phyloP scores from a whole-genome alignment of 257 asterid genomes.

The Capsicum baccatum region DNA sequence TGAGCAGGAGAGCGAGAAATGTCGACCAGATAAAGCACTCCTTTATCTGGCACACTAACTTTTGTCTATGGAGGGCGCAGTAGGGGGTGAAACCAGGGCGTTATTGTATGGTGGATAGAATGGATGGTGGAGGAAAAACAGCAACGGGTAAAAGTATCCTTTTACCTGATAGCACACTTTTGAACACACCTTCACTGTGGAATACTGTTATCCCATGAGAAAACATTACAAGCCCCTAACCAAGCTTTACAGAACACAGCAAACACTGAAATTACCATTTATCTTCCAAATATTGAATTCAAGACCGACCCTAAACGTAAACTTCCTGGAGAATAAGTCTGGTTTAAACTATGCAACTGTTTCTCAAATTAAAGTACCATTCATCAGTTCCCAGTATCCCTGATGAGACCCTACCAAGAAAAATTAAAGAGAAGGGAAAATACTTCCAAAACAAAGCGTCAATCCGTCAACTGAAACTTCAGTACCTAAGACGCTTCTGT shows the following conservation, averaged over 20 bases:
- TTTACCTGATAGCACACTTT: too few relatives aligned
- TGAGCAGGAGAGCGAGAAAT: too few relatives aligned
- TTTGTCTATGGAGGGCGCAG: too few relatives aligned
- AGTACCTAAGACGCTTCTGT: neutral
- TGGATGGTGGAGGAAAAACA: too few relatives aligned
- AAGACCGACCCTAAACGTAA: neutral
- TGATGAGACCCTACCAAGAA: neutral
- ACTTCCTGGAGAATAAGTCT: neutral
- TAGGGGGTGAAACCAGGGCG: too few relatives aligned
- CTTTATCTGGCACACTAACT: too few relatives aligned
- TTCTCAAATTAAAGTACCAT: neutral
- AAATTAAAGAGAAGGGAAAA: neutral
- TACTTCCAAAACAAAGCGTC: neutral
- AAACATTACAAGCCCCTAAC: neutral
- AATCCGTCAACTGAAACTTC: neutral
- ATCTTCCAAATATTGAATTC: neutral
- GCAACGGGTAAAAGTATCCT: too few relatives aligned
- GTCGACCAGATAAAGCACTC: too few relatives aligned
- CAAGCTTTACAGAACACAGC: neutral
- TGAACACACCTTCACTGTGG: neutral
- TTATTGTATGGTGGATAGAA: too few relatives aligned
- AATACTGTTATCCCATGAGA: conserved; percentile 1
- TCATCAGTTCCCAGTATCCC: neutral
- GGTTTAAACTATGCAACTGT: neutral
- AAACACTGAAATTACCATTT: neutral